Evolutionary conservation across 2,329 filamentous ascomycete species (phyloP).

Genomic region (Fusarium graminum): DNA sequence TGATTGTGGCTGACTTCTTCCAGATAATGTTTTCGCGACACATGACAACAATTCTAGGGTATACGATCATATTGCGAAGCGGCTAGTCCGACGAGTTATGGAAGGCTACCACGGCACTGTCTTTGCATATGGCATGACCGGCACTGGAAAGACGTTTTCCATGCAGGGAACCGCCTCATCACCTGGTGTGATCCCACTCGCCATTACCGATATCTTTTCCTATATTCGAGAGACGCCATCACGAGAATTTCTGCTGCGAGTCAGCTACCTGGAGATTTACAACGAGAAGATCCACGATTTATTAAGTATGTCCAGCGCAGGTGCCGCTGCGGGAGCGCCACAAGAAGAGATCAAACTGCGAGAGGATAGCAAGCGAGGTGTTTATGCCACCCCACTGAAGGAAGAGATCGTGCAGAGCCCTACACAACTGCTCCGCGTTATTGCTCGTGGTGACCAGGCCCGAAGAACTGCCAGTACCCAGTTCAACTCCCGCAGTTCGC

Average conservation of each 20-base stretch:
- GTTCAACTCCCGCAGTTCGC: conserved; percentile 95
- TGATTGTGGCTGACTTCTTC: conserved; percentile 38
- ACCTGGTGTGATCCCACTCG: conserved; percentile 94
- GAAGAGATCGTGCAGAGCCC: conserved; percentile 99
- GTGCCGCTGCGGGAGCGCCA: conserved; percentile 65
- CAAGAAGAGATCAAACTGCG: conserved; percentile 97
- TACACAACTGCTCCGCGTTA: conserved; percentile 93
- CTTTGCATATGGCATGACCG: conserved; percentile 99
- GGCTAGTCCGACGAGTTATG: conserved; percentile 95
- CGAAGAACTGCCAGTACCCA: conserved; percentile 93
- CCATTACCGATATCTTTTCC: conserved; percentile 98
- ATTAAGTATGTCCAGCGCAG: conserved; percentile 77
- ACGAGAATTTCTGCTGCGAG: conserved; percentile 91
- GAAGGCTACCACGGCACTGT: conserved; percentile 99
- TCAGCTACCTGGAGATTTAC: conserved; percentile 99
- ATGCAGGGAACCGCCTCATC: conserved; percentile 98
- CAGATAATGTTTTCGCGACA: conserved; percentile 96
- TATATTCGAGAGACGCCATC: conserved; percentile 98
- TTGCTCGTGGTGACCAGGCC: conserved; percentile 92
- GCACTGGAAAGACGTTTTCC: conserved; percentile 98
- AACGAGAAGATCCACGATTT: conserved; percentile 98
- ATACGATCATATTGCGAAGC: conserved; percentile 94
- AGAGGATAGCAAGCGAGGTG: conserved; percentile 94
- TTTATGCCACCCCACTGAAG: conserved; percentile 95
- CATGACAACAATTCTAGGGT: conserved; percentile 95